Evolutionary conservation across 2,329 filamentous ascomycete species (phyloP).

Genomic region (Aspergillus tamarii): DNA sequence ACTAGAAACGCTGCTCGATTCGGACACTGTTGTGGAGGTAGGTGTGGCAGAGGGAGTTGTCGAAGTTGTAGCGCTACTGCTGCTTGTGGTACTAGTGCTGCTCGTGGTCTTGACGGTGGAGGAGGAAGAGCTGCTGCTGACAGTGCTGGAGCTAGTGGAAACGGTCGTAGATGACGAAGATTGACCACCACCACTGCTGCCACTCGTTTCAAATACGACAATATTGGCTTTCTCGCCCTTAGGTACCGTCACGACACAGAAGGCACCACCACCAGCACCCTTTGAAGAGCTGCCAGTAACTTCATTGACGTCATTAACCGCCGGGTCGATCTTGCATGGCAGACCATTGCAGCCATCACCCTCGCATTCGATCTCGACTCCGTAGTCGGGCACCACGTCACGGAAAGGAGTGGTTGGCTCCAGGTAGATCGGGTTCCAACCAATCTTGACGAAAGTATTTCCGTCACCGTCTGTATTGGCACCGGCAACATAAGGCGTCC

Average conservation of each 20-base stretch:
- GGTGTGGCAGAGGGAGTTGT: conserved; percentile 17
- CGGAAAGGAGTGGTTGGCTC: conserved; percentile 57
- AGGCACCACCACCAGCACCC: conserved; percentile 70
- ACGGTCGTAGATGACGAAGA: conserved; percentile 14
- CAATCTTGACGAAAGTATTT: conserved; percentile 73
- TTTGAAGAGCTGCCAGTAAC: conserved; percentile 61
- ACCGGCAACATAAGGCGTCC: conserved; percentile 75
- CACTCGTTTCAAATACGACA: conserved; percentile 58
- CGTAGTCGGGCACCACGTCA: conserved; percentile 64
- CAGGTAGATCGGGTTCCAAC: conserved; percentile 75
- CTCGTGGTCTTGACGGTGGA: neutral
- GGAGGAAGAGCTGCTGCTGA: conserved; percentile 6
- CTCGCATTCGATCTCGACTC: conserved; percentile 71
- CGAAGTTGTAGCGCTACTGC: conserved; percentile 19
- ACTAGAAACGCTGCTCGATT: conserved; percentile 16
- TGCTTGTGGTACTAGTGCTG: conserved; percentile 17
- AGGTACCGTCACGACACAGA: conserved; percentile 77
- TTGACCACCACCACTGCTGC: conserved; percentile 18
- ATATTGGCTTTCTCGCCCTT: conserved; percentile 69
- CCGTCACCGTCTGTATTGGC: conserved; percentile 70
- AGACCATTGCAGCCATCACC: conserved; percentile 69
- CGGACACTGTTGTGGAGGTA: conserved; percentile 12
- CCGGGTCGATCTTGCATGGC: conserved; percentile 73
- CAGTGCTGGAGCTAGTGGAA: conserved; percentile 19
- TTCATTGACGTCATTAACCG: conserved; percentile 57